Percentiles rank a stretch among this genome's conserved stretches.
These are phyloP conservation scores for Castanea mollissima DNA, from an alignment of 306 rosid species.

Conservation along the genomic window DNA sequence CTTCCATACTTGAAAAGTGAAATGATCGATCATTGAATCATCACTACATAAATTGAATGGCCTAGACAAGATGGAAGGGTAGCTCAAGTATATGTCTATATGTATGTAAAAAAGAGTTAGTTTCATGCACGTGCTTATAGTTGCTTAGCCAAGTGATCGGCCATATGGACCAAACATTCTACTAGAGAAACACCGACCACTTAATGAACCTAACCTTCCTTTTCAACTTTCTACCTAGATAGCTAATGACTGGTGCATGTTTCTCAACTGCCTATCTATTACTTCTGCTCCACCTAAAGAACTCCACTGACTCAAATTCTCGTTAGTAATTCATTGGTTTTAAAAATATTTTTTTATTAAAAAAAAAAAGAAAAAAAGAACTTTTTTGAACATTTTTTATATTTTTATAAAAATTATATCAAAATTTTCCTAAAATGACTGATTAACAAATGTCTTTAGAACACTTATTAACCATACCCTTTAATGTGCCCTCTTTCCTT, in stretches of 20 bases:
- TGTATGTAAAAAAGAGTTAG: neutral
- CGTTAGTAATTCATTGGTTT: neutral
- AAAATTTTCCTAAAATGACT: too few relatives aligned
- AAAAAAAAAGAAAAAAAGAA: too few relatives aligned
- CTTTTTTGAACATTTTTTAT: too few relatives aligned
- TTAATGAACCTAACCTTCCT: neutral
- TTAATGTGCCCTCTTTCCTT: too few relatives aligned
- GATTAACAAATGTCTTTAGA: too few relatives aligned
- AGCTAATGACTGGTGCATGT: neutral
- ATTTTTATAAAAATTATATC: too few relatives aligned
- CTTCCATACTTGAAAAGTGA: too few relatives aligned
- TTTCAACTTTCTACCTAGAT: neutral
- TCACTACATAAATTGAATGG: neutral
- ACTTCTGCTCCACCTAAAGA: neutral
- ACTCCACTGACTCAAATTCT: neutral
- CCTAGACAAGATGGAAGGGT: neutral
- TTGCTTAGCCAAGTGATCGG: too few relatives aligned
- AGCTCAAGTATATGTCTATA: neutral
- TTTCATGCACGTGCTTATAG: neutral
- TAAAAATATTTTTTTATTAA: too few relatives aligned
- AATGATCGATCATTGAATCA: neutral
- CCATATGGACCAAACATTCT: neutral
- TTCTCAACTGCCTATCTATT: neutral
- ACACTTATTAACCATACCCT: too few relatives aligned
- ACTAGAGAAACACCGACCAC: neutral